Percentiles rank a stretch among this genome's conserved stretches.
phyloP scores from a whole-genome alignment of 2,329 filamentous ascomycete genomes.

The Cladobotryum mycophilum region DNA sequence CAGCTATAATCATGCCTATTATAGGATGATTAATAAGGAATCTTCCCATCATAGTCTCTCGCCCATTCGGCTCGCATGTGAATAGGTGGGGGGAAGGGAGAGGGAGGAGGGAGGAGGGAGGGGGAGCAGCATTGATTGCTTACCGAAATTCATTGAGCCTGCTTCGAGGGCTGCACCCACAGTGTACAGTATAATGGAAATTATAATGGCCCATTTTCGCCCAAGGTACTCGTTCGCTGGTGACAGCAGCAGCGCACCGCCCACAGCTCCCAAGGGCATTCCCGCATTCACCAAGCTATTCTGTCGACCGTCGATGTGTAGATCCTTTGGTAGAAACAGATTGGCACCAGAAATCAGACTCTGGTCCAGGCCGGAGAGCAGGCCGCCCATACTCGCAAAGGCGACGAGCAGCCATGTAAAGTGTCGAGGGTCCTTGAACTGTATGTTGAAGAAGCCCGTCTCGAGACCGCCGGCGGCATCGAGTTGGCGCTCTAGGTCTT shows the following conservation, averaged over 20 bases:
- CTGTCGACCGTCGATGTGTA: slow-evolving; percentile 49
- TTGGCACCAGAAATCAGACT: slow-evolving; percentile 67
- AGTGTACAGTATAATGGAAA: slow-evolving; percentile 64
- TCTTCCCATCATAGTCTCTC: no score
- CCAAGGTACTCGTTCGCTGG: slow-evolving; percentile 63
- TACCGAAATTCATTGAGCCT: slow-evolving; percentile 58
- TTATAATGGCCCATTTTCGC: slow-evolving; percentile 61
- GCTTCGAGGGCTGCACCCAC: slow-evolving; percentile 63
- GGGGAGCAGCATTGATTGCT: slow-evolving; percentile 1
- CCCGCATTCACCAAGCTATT: slow-evolving; percentile 62
- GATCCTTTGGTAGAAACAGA: slow-evolving; percentile 55
- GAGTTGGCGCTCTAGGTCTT: slow-evolving; percentile 37
- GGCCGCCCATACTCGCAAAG: slow-evolving; percentile 69
- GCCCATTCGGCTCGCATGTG: no score
- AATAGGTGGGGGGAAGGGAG: no score
- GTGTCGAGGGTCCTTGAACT: slow-evolving; percentile 54
- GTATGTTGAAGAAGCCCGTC: slow-evolving; percentile 44
- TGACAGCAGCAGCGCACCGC: slow-evolving; percentile 60
- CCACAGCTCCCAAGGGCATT: slow-evolving; percentile 67
- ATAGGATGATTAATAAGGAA: neutral
- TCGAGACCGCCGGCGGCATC: slow-evolving; percentile 26
- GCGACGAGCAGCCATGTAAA: slow-evolving; percentile 64
- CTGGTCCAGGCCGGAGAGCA: slow-evolving; percentile 67
- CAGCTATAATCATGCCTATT: slow-evolving; percentile 58
- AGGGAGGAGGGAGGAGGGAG: no score